Conservation (phyloP, 192 early-diverging fungal species). For the Coemansia sp. region DNA sequence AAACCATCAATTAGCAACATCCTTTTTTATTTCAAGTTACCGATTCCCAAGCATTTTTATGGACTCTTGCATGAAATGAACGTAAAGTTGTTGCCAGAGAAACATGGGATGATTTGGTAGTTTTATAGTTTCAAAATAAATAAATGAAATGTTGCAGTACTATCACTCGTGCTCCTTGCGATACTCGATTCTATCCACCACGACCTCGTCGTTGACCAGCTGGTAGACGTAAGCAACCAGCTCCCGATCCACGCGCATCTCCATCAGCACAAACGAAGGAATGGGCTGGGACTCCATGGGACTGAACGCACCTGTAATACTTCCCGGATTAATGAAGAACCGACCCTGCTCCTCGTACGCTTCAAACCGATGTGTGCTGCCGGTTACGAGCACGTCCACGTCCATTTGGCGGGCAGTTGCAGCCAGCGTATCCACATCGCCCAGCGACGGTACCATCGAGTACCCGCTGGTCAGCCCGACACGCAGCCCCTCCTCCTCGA, state of each 20-base stretch:
- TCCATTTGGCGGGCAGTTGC: constrained; percentile 84
- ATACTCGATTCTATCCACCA: constrained; percentile 92
- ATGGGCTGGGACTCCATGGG: constrained; percentile 46
- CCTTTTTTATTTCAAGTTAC: too few relatives aligned
- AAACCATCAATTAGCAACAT: too few relatives aligned
- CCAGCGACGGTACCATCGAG: constrained; percentile 61
- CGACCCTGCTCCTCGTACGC: constrained; percentile 88
- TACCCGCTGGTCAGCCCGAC: constrained; percentile 87
- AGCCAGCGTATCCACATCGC: constrained; percentile 68
- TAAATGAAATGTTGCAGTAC: too few relatives aligned
- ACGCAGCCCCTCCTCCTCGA: constrained; percentile 61
- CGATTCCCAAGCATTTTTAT: too few relatives aligned
- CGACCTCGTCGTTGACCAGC: constrained; percentile 85
- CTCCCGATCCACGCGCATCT: constrained; percentile 68
- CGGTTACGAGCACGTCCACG: constrained; percentile 85
- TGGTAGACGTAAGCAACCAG: constrained; percentile 92
- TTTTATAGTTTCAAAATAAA: too few relatives aligned
- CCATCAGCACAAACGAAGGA: constrained; percentile 96
- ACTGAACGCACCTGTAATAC: constrained; percentile 83
- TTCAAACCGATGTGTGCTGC: constrained; percentile 88
- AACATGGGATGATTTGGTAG: too few relatives aligned
- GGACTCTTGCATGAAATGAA: too few relatives aligned
- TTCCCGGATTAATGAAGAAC: constrained; percentile 96
- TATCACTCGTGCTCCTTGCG: constrained; percentile 44
- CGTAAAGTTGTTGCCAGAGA: too few relatives aligned